Evolutionary conservation across 2,329 filamentous ascomycete genomes (phyloP), one percentile per base, ranked within the genome.

Genomic region (Curvularia hawaiiensis): DNA sequence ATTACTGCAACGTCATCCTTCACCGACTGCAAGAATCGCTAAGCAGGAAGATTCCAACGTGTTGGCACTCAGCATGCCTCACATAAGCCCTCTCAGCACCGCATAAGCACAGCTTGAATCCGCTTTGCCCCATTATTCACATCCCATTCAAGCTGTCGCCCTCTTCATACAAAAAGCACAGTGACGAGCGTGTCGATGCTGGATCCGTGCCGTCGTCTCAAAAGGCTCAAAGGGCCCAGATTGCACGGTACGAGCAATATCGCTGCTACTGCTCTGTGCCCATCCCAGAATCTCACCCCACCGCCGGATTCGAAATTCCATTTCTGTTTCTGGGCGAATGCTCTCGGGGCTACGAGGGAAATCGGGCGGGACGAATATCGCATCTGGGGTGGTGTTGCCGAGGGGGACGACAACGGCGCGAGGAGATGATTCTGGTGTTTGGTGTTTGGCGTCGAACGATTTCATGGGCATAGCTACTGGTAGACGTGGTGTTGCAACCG

Each of bases 121-220:
- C 6, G 1, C 11, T 33, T 31, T 31, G 16, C n/a, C 16, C 26
- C 28, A 33, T 4, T 33, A 14, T 14, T 31, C 11, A 5, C 10
- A 10, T 24, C 5, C 14, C 9, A 4, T 16, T 9, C 14, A 16
- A 2, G 26, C 24, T 6, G 10, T 22, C 38, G 45, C 40, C 18
- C 52, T 46, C 51, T 28, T 50, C 30, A 52, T 43, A 39, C 65
- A 67, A 48, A 67, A 62, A 18, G 44, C 33, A 14, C 63, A 67
- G 5, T 48, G 28, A 14, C 30, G 38, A 46, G 53, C 51, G 18
- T 67, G 65, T 18, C 28, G 38, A 20, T 30, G 40, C n/a, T 31
- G 56, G 6, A 67, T 57, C 2, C 51, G 51, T 26, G 40, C 18
- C 1, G 56, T 53, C 1, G 60, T 60, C 22, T 60, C 52, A 10